Evolutionary conservation across 2,329 filamentous ascomycete species (phyloP).

Genomic region (Ophiostoma himal-ulmi): DNA sequence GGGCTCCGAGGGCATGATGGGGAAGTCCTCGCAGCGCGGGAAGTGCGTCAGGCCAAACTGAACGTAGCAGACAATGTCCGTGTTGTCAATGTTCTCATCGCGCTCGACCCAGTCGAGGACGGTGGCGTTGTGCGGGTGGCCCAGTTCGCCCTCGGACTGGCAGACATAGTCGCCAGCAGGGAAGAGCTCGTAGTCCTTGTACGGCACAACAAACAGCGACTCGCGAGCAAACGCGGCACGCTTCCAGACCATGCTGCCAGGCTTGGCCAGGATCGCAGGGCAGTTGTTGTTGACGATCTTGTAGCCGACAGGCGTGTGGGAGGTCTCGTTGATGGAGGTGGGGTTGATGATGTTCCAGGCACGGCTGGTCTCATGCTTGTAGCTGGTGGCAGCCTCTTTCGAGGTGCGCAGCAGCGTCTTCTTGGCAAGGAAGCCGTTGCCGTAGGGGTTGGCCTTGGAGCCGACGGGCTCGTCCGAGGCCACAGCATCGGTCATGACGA

Average conservation of each 20-base stretch:
- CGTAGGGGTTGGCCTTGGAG: constrained; percentile 76
- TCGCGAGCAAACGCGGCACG: constrained; percentile 84
- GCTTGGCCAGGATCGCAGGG: constrained; percentile 70
- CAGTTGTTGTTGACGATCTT: constrained; percentile 87
- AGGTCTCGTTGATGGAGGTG: constrained; percentile 55
- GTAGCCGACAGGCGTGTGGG: constrained; percentile 69
- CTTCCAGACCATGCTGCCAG: constrained; percentile 79
- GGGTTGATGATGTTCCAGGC: constrained; percentile 42
- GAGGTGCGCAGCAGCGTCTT: constrained; percentile 74
- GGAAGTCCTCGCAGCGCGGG: constrained; percentile 83
- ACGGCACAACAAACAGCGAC: constrained; percentile 81
- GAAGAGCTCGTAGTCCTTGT: constrained; percentile 74
- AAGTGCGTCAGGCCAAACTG: constrained; percentile 90
- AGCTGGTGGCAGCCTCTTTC: constrained; percentile 66
- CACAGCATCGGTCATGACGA: constrained; percentile 76
- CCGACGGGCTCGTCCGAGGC: constrained; percentile 68
- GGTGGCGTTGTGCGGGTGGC: constrained; percentile 43
- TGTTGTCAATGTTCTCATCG: constrained; percentile 70
- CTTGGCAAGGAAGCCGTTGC: constrained; percentile 83
- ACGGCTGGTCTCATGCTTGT: constrained; percentile 69
- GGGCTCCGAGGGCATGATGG: constrained; percentile 81
- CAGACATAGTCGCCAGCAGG: constrained; percentile 83
- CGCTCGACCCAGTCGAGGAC: constrained; percentile 68
- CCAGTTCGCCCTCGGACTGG: constrained; percentile 75
- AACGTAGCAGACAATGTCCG: constrained; percentile 86